Evolutionary conservation across 176 grass and related monocot genomes (phyloP).

Genomic region (Tillandsia fasciculata): DNA sequence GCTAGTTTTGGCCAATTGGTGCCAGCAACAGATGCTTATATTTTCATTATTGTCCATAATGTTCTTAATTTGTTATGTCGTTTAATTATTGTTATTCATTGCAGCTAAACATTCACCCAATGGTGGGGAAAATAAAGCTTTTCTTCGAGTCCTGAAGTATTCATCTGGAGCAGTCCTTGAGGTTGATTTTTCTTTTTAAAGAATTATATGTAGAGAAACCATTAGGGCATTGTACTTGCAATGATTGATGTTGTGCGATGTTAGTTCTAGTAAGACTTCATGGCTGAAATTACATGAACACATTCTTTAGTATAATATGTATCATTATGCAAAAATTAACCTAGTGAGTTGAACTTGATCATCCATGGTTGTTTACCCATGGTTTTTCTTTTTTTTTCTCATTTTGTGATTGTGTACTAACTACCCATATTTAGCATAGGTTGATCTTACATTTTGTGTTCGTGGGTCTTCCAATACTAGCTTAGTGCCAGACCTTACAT

Average conservation of each 20-base stretch:
- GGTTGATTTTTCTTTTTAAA: constrained; percentile 43
- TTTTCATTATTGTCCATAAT: constrained; percentile 3
- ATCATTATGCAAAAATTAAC: too few relatives aligned
- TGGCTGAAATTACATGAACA: too few relatives aligned
- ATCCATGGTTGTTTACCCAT: too few relatives aligned
- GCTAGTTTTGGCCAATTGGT: background rate
- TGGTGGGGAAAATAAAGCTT: constrained; percentile 60
- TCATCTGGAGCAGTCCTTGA: constrained; percentile 95
- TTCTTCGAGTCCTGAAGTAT: constrained; percentile 90
- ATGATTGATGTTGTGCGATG: background rate
- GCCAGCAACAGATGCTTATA: constrained; percentile 1
- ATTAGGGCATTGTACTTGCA: constrained; percentile 3
- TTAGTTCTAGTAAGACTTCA: too few relatives aligned
- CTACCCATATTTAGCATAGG: too few relatives aligned
- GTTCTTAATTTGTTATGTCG: constrained; percentile 4
- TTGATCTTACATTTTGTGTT: too few relatives aligned
- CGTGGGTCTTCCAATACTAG: too few relatives aligned
- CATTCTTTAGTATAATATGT: too few relatives aligned
- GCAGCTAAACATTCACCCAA: constrained; percentile 71
- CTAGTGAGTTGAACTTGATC: too few relatives aligned
- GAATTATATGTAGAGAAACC: constrained; percentile 1
- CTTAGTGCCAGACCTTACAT: too few relatives aligned
- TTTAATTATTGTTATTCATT: constrained; percentile 29
- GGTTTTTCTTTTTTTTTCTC: too few relatives aligned
- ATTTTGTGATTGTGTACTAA: too few relatives aligned